These are phyloP conservation scores for Teratosphaeria viscida DNA, from an alignment of 2,329 filamentous ascomycete species.

Conservation along the genomic window DNA sequence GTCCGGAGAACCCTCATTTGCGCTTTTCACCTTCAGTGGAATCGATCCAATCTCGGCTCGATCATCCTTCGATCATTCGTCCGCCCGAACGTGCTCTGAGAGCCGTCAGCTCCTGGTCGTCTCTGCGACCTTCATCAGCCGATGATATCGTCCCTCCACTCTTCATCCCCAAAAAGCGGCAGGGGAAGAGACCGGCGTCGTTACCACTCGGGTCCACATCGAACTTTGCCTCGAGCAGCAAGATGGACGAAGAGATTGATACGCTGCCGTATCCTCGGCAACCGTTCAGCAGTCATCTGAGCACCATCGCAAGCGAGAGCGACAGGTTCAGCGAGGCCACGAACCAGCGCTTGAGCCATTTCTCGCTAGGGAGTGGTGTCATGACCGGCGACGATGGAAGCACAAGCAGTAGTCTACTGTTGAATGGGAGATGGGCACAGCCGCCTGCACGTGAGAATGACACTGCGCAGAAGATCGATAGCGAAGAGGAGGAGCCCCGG, in stretches of 20 bases:
- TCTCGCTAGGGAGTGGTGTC: slow-evolving; percentile 23
- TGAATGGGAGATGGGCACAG: slow-evolving; percentile 3
- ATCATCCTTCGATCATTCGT: slow-evolving; percentile 7
- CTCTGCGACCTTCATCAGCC: slow-evolving; percentile 11
- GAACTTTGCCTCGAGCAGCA: slow-evolving; percentile 1
- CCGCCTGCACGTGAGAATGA: not conserved
- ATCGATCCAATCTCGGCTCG: slow-evolving; percentile 21
- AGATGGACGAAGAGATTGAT: slow-evolving; percentile 21
- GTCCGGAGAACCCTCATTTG: slow-evolving; percentile 8
- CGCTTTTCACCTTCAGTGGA: slow-evolving; percentile 17
- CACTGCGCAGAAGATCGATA: not conserved
- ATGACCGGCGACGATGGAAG: slow-evolving; percentile 22
- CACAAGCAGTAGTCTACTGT: slow-evolving; percentile 15
- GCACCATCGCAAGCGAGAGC: slow-evolving; percentile 28
- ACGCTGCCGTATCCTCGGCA: slow-evolving; percentile 20
- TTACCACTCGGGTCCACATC: slow-evolving; percentile 12
- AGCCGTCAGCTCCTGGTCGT: slow-evolving; percentile 15
- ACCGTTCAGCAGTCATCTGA: slow-evolving; percentile 23
- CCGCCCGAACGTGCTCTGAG: slow-evolving; percentile 13
- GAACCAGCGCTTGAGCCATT: slow-evolving; percentile 22
- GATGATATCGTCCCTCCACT: slow-evolving; percentile 23
- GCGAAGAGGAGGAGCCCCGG: not conserved
- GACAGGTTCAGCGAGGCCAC: slow-evolving; percentile 14
- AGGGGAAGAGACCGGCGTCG: slow-evolving; percentile 14
- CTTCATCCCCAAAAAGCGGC: slow-evolving; percentile 23